Evolutionary conservation across 495 filamentous ascomycete species (phyloP).

Genomic region (Neurospora sp.): DNA sequence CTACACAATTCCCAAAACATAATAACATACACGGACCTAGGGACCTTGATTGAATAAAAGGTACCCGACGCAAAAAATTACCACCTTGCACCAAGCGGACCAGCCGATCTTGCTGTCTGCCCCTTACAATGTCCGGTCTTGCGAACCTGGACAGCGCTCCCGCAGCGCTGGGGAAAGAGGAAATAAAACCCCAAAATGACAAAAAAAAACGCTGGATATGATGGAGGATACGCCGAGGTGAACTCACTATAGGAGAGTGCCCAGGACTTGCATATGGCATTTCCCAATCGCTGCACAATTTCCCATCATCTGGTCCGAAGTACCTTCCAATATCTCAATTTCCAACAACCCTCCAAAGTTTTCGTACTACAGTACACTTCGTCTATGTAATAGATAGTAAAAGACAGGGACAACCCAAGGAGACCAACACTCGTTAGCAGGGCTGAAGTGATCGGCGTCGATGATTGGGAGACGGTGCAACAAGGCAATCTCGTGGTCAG

Average conservation of each 20-base stretch:
- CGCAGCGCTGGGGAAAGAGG: neutral
- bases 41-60: too few species aligned
- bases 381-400: neutral
- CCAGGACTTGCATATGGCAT: neutral
- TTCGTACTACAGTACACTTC: neutral
- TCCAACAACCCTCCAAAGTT: neutral
- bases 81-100: too few species aligned
- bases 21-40: neutral
- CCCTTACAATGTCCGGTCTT: neutral
- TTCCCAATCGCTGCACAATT: neutral
- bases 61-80: too few species aligned
- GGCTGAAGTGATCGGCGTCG: neutral
- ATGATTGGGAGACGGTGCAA: neutral
- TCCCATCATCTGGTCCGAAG: neutral
- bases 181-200: too few species aligned
- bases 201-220: neutral
- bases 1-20: neutral
- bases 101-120: neutral
- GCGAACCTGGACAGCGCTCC: neutral
- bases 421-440: neutral
- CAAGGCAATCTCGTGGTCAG: neutral
- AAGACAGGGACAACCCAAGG: neutral
- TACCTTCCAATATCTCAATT: neutral
- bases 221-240: neutral
- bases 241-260: neutral